These are phyloP conservation scores for Suillus subluteus DNA, from an alignment of 768 basidiomycete species.

Conservation along the genomic window DNA sequence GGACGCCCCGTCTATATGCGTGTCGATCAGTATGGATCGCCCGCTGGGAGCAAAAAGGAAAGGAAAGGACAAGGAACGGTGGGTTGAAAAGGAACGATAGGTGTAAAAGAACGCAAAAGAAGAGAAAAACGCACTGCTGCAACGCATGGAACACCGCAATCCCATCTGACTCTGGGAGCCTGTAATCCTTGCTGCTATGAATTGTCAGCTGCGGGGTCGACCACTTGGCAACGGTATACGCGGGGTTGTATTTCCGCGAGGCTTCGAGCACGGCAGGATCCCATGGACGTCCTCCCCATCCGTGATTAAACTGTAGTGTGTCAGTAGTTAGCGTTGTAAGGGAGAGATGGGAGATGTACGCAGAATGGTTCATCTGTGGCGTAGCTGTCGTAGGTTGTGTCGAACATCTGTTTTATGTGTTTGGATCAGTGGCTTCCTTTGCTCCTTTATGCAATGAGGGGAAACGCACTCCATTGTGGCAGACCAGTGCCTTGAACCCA, in stretches of 20 bases:
- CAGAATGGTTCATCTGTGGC: conserved; percentile 93
- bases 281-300: conserved; percentile 86
- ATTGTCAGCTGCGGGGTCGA: conserved; percentile 83
- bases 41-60: neutral
- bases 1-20: conserved; percentile 59
- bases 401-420: conserved; percentile 58
- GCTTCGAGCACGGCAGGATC: conserved; percentile 56
- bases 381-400: conserved; percentile 79
- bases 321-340: conserved; percentile 4
- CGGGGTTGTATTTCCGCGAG: conserved; percentile 73
- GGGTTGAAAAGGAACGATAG: neutral
- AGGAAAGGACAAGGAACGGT: neutral
- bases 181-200: conserved; percentile 88
- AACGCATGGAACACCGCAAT: conserved; percentile 85
- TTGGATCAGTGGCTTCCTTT: neutral
- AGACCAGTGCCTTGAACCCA: conserved; percentile 88
- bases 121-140: conserved; percentile 62
- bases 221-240: conserved; percentile 84
- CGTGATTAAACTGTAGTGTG: conserved; percentile 74
- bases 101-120: neutral
- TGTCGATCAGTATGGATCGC: conserved; percentile 3
- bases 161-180: conserved; percentile 83
- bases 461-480: conserved; percentile 82
- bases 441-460: neutral
- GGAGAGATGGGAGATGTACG: conserved; percentile 46